A percentile compares a stretch with the other conserved stretches of the same genome.
Conservation (phyloP, 306 rosid genomes). For the Alnus rubra region DNA sequence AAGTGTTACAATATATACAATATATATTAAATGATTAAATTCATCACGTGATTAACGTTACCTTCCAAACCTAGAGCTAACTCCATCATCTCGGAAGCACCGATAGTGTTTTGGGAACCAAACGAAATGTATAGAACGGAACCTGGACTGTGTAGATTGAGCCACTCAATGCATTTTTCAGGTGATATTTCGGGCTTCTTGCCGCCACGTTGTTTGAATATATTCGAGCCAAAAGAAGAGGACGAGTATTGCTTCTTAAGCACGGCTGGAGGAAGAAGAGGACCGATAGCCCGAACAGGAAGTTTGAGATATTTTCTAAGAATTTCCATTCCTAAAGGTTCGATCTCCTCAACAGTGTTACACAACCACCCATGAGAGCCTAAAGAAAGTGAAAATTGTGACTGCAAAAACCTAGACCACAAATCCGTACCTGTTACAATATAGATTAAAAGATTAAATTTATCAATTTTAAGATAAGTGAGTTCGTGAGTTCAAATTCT, state of each 20-base stretch:
- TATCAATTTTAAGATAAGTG: no score
- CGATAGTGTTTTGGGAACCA: conserved; percentile 81
- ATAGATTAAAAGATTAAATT: no score
- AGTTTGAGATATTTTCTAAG: conserved; percentile 39
- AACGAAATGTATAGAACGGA: conserved; percentile 75
- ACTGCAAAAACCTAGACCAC: conserved; percentile 56
- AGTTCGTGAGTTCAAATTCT: no score
- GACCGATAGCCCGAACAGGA: conserved; percentile 54
- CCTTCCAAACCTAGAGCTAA: conserved; percentile 67
- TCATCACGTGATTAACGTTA: no score
- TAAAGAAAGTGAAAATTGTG: conserved; percentile 29
- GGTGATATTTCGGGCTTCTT: conserved; percentile 47
- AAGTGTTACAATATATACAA: no score
- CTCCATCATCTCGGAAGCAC: conserved; percentile 60
- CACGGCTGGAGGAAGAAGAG: conserved; percentile 39
- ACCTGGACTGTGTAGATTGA: conserved; percentile 30
- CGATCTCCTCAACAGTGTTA: conserved; percentile 67
- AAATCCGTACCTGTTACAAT: conserved; percentile 25
- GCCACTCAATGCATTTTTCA: conserved; percentile 56
- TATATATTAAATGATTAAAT: no score
- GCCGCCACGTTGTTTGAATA: conserved; percentile 35
- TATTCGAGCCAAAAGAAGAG: conserved; percentile 6
- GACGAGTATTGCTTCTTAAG: background rate
- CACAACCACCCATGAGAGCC: conserved; percentile 67
- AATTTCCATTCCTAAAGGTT: conserved; percentile 49